Conservation (phyloP, 768 basidiomycete species). For the Tremella fuciformis region DNA sequence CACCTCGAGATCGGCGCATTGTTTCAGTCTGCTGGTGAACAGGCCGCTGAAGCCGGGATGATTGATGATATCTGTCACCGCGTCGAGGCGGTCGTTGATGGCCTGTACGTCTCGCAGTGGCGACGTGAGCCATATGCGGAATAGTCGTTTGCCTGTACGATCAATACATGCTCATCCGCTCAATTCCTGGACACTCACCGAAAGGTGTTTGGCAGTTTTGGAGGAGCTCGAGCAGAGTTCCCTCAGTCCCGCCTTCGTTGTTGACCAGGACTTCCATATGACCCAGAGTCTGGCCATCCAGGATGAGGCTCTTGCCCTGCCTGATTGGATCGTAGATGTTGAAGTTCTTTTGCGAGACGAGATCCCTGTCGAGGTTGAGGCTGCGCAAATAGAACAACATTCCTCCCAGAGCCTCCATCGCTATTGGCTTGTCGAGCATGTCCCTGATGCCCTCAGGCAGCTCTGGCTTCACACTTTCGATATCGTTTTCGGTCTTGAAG, state of each 20-base stretch:
- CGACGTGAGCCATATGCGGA: slow-evolving; percentile 94
- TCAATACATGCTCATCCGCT: slow-evolving; percentile 5
- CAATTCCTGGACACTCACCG: slow-evolving; percentile 57
- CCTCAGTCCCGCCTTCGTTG: slow-evolving; percentile 89
- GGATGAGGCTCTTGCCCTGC: slow-evolving; percentile 73
- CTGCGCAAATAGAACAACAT: slow-evolving; percentile 91
- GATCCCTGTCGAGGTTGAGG: slow-evolving; percentile 92
- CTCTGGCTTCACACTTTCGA: slow-evolving; percentile 53
- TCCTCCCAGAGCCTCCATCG: slow-evolving; percentile 81
- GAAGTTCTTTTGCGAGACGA: slow-evolving; percentile 94
- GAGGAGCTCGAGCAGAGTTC: slow-evolving; percentile 77
- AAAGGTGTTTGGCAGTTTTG: slow-evolving; percentile 85
- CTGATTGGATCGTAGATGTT: slow-evolving; percentile 96
- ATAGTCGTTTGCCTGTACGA: slow-evolving; percentile 77
- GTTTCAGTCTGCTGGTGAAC: slow-evolving; percentile 73
- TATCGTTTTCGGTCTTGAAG: slow-evolving; percentile 34
- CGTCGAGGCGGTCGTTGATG: slow-evolving; percentile 93
- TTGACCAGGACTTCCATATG: slow-evolving; percentile 94
- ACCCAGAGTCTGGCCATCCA: slow-evolving; percentile 92
- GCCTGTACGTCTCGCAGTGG: slow-evolving; percentile 75
- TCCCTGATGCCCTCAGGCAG: slow-evolving; percentile 72
- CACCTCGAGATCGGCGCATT: slow-evolving; percentile 65
- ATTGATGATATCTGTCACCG: slow-evolving; percentile 83
- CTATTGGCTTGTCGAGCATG: slow-evolving; percentile 63
- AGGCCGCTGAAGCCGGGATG: slow-evolving; percentile 72